Base-by-base conservation (phyloP, 139 green algal species). In the Coelastrella sp. region DNA sequence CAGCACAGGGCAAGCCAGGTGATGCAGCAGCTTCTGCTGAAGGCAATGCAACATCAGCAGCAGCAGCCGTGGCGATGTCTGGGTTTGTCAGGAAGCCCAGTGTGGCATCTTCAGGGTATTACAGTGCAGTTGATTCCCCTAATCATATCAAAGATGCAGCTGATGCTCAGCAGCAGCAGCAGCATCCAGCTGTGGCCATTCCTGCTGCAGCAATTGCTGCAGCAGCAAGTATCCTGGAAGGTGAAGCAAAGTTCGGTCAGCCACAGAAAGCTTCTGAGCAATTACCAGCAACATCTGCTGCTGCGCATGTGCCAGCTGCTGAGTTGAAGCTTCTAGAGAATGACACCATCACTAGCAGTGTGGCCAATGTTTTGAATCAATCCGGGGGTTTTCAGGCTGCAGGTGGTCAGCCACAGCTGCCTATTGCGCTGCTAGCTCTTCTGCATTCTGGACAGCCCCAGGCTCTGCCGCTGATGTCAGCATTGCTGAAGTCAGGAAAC, bases 381-480 rank as follows among this genome's bases (percentile, higher is more conserved):
- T 71, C 62, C 1, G n/a, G 62, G 17, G 30, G n/a, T 30, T 43
- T 17, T 5, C 62, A 38, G 30, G 30, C 25, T 32, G 3, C 30
- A 23, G 17, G 32, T 30, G 34, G 38, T 34, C 74, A 81, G 34
- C 74, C 51, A 32, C 74, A 81, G 51, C 51, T 81, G 74, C 74
- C 74, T 4, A 25, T 81, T 81, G 74, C 74, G n/a, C 19, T 81
- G 51, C 17, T 81, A 51, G 51, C 50, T 6, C 34, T 81, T 32
- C 74, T 81, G 50, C 74, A 81, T 50, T 81, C 74, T 4, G 51
- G 51, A 5, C 74, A 81, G 34, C 50, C 50, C 7, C 50, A 69
- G 50, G 74, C 74, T 8, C 51, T 81, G 34, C 74, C 74, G 17
- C 51, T 81, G 35, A 81, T 81, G 74, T 81, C 74, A 37, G 74